Percentiles rank a stretch among this genome's conserved stretches.
These are phyloP conservation scores for Eimeria zaria DNA, from an alignment of 169 alveolate genomes.

Conservation along the genomic window DNA sequence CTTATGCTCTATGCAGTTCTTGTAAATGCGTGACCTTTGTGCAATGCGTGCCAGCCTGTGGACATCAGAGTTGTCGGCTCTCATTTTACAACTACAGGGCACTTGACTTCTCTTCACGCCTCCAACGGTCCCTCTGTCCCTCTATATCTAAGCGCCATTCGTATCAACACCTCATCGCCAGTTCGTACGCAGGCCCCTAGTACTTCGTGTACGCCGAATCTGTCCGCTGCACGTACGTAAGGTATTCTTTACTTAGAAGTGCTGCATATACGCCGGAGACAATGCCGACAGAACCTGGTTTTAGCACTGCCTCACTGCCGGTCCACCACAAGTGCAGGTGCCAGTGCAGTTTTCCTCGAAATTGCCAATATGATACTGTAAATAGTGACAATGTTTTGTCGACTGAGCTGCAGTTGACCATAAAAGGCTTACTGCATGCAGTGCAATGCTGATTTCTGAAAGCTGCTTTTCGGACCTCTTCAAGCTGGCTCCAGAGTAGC, in stretches of 20 bases:
- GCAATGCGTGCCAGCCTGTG: neutral
- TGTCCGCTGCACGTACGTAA: neutral
- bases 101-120: neutral
- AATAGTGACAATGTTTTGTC: neutral
- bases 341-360: neutral
- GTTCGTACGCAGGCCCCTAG: neutral
- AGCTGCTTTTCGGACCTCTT: neutral
- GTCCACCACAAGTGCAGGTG: neutral
- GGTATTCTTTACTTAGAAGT: neutral
- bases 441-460: neutral
- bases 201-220: neutral
- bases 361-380: neutral
- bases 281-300: neutral
- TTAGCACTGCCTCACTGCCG: neutral
- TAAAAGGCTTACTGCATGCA: neutral
- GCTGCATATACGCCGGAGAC: neutral
- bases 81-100: neutral
- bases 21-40: neutral
- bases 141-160: neutral
- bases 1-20: neutral
- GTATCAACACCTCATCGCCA: neutral
- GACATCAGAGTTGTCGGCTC: neutral
- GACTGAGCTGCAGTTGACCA: neutral
- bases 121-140: constrained; percentile 12
- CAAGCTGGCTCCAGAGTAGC: constrained; percentile 5